phyloP scores from a whole-genome alignment of 768 basidiomycete species.

The Pleurotus sapidus region DNA sequence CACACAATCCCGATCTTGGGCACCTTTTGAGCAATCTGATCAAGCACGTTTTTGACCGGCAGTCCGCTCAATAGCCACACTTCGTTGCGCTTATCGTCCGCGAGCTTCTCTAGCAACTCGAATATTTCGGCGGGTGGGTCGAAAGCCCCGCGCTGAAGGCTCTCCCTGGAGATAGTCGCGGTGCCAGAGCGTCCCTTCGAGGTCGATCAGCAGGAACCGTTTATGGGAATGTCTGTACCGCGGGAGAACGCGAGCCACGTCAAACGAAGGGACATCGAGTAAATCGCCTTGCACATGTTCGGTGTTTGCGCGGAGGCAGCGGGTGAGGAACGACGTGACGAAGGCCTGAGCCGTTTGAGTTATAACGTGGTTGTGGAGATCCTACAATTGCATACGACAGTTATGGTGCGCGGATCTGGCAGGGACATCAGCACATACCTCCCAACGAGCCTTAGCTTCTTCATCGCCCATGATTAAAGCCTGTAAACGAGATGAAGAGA shows the following conservation, averaged over 20 bases:
- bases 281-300: conserved; percentile 53
- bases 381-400: conserved; percentile 28
- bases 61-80: conserved; percentile 84
- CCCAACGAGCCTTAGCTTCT: conserved; percentile 75
- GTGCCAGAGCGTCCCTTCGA: conserved; percentile 80
- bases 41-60: conserved; percentile 59
- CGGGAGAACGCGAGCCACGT: conserved; percentile 52
- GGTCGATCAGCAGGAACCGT: conserved; percentile 70
- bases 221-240: conserved; percentile 63
- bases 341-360: conserved; percentile 87
- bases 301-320: conserved; percentile 68
- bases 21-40: conserved; percentile 55
- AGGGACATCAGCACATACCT: conserved; percentile 36
- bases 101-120: conserved; percentile 50
- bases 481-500: conserved; percentile 14
- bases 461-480: conserved; percentile 78
- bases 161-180: conserved; percentile 49
- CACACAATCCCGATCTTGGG: conserved; percentile 77
- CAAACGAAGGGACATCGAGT: conserved; percentile 26
- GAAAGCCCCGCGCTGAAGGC: conserved; percentile 25
- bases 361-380: conserved; percentile 81
- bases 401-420: not conserved
- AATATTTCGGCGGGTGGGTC: conserved; percentile 37
- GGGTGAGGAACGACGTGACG: conserved; percentile 73
- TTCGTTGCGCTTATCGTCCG: conserved; percentile 65